Conservation (phyloP, 2,329 filamentous ascomycete genomes). For the Epicoccum nigrum region DNA sequence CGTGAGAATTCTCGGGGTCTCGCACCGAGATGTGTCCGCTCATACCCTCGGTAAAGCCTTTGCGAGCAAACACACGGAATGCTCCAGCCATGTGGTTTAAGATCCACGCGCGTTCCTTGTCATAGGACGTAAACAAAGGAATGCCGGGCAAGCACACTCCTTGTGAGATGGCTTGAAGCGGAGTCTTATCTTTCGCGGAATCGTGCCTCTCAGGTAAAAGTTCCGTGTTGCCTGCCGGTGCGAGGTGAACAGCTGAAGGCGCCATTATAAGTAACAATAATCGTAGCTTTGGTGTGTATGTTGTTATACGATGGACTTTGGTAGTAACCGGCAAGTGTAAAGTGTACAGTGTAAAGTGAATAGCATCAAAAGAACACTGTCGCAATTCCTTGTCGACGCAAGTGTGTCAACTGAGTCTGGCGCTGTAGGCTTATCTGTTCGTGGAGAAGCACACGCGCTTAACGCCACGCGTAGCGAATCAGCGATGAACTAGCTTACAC, state of each 20-base stretch:
- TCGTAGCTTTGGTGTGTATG: too few species aligned
- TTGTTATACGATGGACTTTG: too few species aligned
- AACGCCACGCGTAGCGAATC: too few species aligned
- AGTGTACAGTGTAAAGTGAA: too few species aligned
- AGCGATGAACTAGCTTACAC: too few species aligned
- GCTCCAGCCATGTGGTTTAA: conserved; percentile 69
- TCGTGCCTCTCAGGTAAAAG: conserved; percentile 28
- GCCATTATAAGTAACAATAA: too few species aligned
- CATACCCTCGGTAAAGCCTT: conserved; percentile 72
- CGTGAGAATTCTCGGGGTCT: conserved; percentile 66
- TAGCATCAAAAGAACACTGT: too few species aligned
- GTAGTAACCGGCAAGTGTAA: too few species aligned
- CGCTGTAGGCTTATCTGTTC: too few species aligned
- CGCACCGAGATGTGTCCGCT: conserved; percentile 71
- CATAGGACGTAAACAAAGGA: conserved; percentile 60
- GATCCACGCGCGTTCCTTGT: conserved; percentile 67
- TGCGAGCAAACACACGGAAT: conserved; percentile 71
- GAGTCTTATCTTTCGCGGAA: conserved; percentile 36
- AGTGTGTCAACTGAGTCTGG: too few species aligned
- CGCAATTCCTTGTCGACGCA: too few species aligned
- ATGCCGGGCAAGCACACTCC: conserved; percentile 59
- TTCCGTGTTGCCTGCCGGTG: conserved; percentile 22
- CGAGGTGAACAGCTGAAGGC: conserved; percentile 35
- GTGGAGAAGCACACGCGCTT: too few species aligned
- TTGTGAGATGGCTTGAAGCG: conserved; percentile 54